Conservation (phyloP, 148 eudicot species). For the Fagopyrum esculentum region DNA sequence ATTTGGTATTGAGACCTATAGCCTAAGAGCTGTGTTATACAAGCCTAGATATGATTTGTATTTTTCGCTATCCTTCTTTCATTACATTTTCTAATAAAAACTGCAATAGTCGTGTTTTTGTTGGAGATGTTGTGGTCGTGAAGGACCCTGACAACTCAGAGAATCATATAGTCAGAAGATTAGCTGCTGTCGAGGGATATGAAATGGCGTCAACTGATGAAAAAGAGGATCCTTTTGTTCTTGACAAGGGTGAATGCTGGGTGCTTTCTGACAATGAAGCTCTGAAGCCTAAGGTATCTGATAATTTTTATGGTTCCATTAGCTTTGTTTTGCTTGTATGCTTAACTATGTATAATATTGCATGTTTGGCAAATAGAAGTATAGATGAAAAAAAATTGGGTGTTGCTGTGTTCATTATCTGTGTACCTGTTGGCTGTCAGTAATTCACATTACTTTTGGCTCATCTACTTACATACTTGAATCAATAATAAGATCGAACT, state of each 20-base stretch:
- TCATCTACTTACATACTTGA: not conserved
- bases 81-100: conserved; percentile 11
- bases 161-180: conserved; percentile 66
- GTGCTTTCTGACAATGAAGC: conserved; percentile 76
- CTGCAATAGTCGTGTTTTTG: conserved; percentile 52
- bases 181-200: conserved; percentile 84
- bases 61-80: not conserved
- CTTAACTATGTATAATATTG: not conserved
- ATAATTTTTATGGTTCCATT: not conserved
- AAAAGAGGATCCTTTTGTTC: conserved; percentile 85
- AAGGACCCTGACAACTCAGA: conserved; percentile 67
- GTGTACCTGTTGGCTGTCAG: not conserved
- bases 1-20: not conserved
- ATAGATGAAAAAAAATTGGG: not conserved
- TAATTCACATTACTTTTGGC: not conserved
- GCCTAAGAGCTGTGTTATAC: not conserved
- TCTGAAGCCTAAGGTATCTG: conserved; percentile 67
- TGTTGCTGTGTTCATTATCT: not conserved
- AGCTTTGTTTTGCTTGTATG: not conserved
- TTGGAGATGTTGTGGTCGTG: conserved; percentile 87
- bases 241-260: conserved; percentile 86
- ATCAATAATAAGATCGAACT: not conserved
- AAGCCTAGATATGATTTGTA: not conserved
- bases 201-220: conserved; percentile 94
- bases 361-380: not conserved